Conservation (phyloP, 805 yeast species). For the Metschnikowia vanudenii region DNA sequence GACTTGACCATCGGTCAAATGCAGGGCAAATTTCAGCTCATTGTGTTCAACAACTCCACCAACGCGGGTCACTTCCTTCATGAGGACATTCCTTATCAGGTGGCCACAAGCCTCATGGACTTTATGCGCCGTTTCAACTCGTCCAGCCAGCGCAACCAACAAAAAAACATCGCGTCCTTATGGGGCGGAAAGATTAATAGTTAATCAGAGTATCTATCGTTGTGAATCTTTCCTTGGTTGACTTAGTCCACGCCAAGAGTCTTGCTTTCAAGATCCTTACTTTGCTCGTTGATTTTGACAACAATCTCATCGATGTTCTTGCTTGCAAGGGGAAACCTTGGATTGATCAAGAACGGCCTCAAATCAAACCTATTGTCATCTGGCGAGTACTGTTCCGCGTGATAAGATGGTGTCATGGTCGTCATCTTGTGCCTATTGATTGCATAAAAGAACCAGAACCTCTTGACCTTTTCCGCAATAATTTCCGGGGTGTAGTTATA, state of each 20-base stretch:
- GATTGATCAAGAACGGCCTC: conserved; percentile 92
- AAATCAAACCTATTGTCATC: conserved; percentile 96
- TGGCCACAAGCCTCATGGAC: conserved; percentile 54
- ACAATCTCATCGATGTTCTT: conserved; percentile 83
- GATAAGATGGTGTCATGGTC: conserved; percentile 94
- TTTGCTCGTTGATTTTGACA: conserved; percentile 47
- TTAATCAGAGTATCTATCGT: background rate
- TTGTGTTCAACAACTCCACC: conserved; percentile 60
- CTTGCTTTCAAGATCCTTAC: conserved; percentile 24
- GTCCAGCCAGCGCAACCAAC: conserved; percentile 30
- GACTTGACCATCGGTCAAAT: conserved; percentile 90
- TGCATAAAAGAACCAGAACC: conserved; percentile 90
- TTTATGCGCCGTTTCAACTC: conserved; percentile 47
- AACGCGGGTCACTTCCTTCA: conserved; percentile 89
- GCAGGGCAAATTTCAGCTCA: conserved; percentile 94
- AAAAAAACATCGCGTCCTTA: conserved; percentile 32
- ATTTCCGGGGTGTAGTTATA: conserved; percentile 69
- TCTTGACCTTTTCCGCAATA: conserved; percentile 88
- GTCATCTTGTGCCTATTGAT: conserved; percentile 97
- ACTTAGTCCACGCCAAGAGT: conserved; percentile 47
- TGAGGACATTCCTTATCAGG: conserved; percentile 77
- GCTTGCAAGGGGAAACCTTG: conserved; percentile 86
- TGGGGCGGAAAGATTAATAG: conserved; percentile 34
- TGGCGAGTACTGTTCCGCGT: conserved; percentile 97
- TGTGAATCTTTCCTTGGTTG: background rate